Evolutionary conservation across 495 filamentous ascomycete species (phyloP).

Genomic region (Diplogelasinospora grovesii): DNA sequence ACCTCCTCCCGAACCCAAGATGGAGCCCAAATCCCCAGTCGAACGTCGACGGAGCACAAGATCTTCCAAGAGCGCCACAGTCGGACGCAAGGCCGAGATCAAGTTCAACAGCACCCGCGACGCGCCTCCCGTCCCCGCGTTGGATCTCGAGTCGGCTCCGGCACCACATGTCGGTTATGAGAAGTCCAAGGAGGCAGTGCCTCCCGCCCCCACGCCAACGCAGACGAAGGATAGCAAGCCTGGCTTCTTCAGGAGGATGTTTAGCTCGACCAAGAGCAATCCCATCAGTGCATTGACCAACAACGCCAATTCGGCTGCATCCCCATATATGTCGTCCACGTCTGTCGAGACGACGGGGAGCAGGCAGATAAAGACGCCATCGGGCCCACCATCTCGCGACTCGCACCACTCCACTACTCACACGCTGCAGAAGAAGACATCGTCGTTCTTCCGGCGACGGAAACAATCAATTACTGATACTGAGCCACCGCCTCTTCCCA

Average conservation of each 20-base stretch:
- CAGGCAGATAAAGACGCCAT: conserved; percentile 32
- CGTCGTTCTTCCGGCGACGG: conserved; percentile 84
- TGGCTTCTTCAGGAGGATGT: conserved; percentile 90
- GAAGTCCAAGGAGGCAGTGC: conserved; percentile 44
- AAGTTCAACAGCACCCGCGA: conserved; percentile 18
- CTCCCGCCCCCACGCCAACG: conserved; percentile 20
- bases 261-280: conserved; percentile 53
- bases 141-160: conserved; percentile 42
- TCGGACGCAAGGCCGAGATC: conserved; percentile 27
- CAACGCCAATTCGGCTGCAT: no score
- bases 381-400: conserved; percentile 43
- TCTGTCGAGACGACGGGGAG: conserved; percentile 13
- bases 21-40: conserved; percentile 23
- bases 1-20: conserved; percentile 30
- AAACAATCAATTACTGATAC: conserved; percentile 71
- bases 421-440: conserved; percentile 77
- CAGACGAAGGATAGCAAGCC: conserved; percentile 61
- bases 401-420: conserved; percentile 38
- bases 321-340: conserved; percentile 13
- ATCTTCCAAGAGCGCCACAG: conserved; percentile 52
- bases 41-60: conserved; percentile 57
- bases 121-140: conserved; percentile 22
- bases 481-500: conserved; percentile 36
- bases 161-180: conserved; percentile 51
- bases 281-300: no score